Evolutionary conservation across 2,329 filamentous ascomycete species (phyloP), one percentile per base, ranked within the genome.

Genomic region (Verticillium dahliae): DNA sequence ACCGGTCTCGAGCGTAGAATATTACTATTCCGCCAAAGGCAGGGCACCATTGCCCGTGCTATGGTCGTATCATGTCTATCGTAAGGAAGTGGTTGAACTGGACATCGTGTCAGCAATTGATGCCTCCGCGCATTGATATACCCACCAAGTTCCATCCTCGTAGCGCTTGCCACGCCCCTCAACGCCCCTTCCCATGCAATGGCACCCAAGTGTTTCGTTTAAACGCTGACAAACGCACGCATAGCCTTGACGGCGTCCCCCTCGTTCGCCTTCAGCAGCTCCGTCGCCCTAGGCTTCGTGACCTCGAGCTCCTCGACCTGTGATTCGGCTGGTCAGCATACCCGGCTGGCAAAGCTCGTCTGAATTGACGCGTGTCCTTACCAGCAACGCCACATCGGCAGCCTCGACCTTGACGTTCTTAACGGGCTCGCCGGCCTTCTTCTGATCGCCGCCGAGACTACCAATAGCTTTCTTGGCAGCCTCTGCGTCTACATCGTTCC

Each of bases 381-480:
- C 88, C 73, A 94, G 71, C 58, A 94, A 74, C 4, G 81, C 74
- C 5, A 94, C 88, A 73, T 94, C 90, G 2, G 83, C 85, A 6
- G 84, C 75, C 64, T 92, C 90, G 56, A 94, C 85, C 78, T 93
- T 94, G 70, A 92, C 83, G 70, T 83, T 84, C 15, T 34, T 27
- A 18, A 50, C 41, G 35, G 58, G 41, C 27, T 37, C 13, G 27
- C 33, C 54, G 10, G 73, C 68, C 60, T 76, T 74, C 69, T 78
- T 80, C 65, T 78, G 77, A 65, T 78, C 78, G 15, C 73, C 73
- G 7, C 75, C 70, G 39, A 92, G 77, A 55, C 81, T 82, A 78
- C 87, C 85, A 82, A 92, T 89, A 33, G 90, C 90, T 71, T 90
- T 87, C 69, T 80, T 85, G 59, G 90, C 82, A 65, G 90, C 90